phyloP scores from a whole-genome alignment of 371 early-diverging fungal genomes.

The Mortierella sp. region DNA sequence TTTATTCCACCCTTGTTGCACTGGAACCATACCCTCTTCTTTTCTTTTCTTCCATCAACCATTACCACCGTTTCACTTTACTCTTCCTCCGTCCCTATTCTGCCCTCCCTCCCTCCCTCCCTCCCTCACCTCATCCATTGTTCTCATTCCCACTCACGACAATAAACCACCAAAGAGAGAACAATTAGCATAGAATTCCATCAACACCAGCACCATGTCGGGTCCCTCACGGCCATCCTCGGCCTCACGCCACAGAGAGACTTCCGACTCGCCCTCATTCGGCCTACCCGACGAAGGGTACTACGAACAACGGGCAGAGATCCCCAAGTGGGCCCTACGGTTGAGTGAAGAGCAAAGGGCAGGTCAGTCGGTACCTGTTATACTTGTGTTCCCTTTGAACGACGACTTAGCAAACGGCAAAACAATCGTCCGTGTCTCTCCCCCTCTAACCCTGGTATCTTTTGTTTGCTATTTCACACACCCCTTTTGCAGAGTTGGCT shows the following conservation, averaged over 20 bases:
- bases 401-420: slow-evolving; percentile 1
- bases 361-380: slow-evolving; percentile 55
- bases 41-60: background rate
- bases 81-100: background rate
- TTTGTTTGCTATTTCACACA: no score
- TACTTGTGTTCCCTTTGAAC: background rate
- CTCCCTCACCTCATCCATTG: background rate
- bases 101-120: background rate
- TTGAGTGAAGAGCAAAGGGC: slow-evolving; percentile 78
- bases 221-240: slow-evolving; percentile 38
- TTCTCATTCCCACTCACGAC: background rate
- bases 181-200: background rate
- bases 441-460: no score
- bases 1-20: background rate
- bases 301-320: slow-evolving; percentile 71
- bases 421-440: slow-evolving; percentile 10
- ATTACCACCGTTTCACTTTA: background rate
- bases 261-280: slow-evolving; percentile 22
- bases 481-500: slow-evolving; percentile 76
- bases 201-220: slow-evolving; percentile 25
- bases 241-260: slow-evolving; percentile 20
- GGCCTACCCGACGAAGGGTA: slow-evolving; percentile 73
- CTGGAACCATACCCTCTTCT: background rate
- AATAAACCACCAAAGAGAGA: background rate
- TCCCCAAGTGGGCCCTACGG: slow-evolving; percentile 61